Base-by-base conservation (phyloP, 1,284 basidiomycete genomes). In the Exobasidium rhododendri region DNA sequence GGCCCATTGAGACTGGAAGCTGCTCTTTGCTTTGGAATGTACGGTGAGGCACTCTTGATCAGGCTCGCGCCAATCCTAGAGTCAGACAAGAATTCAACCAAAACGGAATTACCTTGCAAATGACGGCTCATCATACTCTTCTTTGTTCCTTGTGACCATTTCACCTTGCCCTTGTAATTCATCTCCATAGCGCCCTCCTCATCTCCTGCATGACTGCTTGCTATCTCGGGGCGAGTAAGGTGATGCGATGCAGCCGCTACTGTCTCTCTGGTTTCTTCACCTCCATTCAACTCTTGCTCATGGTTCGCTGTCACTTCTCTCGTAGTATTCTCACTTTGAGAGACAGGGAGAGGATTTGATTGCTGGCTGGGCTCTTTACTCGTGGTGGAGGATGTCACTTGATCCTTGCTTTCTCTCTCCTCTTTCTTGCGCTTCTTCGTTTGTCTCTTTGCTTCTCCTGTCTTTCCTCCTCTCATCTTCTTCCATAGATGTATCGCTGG, bases 71-170 rank as follows among this genome's bases (percentile, higher is more conserved):
- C 68, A 22, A 73, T 67, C 1, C 66, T 56, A 7, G 43, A 35
- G 3, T 70, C 71, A 2, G 70, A 70, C 0, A 73, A 63, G 10
- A 73, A 73, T 58, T 73, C 68, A 54, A 73, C 66, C 30, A 73
- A 60, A 17, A 73, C 71, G 17, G 71, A 70, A 1, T 70, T 70
- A 20, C 71, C 70, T 53, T 72, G 70, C 65, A 73, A 65, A 32
- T 22, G 22, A 6, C 40, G 17, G 4, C 20, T 50, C 46, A 20
- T 20, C 14, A 30, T n/a, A 7, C 11, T 26, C 44, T 45, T 26
- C 22, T 13, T 58, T n/a, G 22, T 22, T 51, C 2, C 4, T 7
- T 45, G 11, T 17, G 24, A 17, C 10, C 40, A 24, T 13, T 35
- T 22, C 13, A 22, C 29, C 32, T 49, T 22, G 11, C 47, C 14